Evolutionary conservation across 768 basidiomycete species (phyloP).

Genomic region (Coprinopsis strossmayeri): DNA sequence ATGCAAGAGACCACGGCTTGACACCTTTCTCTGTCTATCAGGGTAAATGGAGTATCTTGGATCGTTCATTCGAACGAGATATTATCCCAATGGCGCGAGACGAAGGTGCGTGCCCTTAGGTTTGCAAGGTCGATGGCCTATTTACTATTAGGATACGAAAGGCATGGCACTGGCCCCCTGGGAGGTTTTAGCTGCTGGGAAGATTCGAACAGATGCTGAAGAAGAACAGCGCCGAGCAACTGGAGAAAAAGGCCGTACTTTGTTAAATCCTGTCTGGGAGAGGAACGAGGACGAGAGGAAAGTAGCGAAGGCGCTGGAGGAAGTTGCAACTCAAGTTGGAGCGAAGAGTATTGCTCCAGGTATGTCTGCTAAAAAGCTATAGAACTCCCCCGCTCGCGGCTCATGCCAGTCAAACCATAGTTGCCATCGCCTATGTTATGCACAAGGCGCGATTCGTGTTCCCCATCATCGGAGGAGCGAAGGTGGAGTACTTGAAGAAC

Average conservation of each 20-base stretch:
- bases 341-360: constrained; percentile 38
- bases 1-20: constrained; percentile 39
- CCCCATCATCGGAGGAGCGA: constrained; percentile 43
- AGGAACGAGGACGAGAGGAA: constrained; percentile 36
- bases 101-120: too few species aligned
- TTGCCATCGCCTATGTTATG: constrained; percentile 47
- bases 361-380: constrained; percentile 15
- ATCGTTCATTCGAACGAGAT: constrained; percentile 46
- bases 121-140: too few species aligned
- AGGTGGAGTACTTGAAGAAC: constrained; percentile 41
- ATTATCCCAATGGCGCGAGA: constrained; percentile 40
- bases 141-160: too few species aligned
- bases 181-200: constrained; percentile 30
- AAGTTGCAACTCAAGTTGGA: constrained; percentile 44
- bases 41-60: constrained; percentile 36
- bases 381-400: too few species aligned
- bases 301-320: constrained; percentile 37
- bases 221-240: constrained; percentile 21
- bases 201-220: constrained; percentile 46
- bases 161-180: constrained; percentile 30
- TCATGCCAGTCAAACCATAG: too few species aligned
- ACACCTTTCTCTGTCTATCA: constrained; percentile 52
- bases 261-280: constrained; percentile 30
- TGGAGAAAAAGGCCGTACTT: constrained; percentile 32
- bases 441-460: constrained; percentile 49